Conservation (phyloP, 371 early-diverging fungal species). For the Mucor indicus region DNA sequence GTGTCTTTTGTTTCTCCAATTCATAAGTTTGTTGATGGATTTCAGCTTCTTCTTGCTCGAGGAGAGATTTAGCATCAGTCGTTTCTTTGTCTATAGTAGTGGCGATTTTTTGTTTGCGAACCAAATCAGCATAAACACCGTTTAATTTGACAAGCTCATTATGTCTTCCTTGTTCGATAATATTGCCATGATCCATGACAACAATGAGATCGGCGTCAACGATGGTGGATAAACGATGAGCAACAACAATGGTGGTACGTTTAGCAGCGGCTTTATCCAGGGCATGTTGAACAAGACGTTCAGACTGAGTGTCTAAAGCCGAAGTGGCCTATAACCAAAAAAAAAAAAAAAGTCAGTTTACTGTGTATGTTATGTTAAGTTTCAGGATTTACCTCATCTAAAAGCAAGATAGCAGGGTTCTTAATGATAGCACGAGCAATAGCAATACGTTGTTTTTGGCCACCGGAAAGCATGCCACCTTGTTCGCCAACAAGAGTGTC, state of each 20-base stretch:
- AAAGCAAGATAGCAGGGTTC: slow-evolving; percentile 58
- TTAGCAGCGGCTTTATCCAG: slow-evolving; percentile 65
- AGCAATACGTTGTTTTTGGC: slow-evolving; percentile 65
- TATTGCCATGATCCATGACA: slow-evolving; percentile 63
- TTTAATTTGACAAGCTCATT: slow-evolving; percentile 37
- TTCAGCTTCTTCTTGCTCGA: slow-evolving; percentile 13
- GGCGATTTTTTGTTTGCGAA: slow-evolving; percentile 34
- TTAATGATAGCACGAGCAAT: slow-evolving; percentile 70
- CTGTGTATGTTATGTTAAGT: slow-evolving; percentile 17
- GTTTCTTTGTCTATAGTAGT: not conserved
- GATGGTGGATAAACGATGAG: slow-evolving; percentile 78
- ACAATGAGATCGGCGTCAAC: slow-evolving; percentile 76
- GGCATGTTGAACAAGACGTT: slow-evolving; percentile 74
- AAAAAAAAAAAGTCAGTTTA: slow-evolving; percentile 16
- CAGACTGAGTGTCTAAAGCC: slow-evolving; percentile 76
- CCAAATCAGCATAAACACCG: slow-evolving; percentile 47
- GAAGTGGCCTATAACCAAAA: slow-evolving; percentile 59
- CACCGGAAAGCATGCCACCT: slow-evolving; percentile 71
- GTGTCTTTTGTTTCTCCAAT: slow-evolving; percentile 4
- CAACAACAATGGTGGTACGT: slow-evolving; percentile 86
- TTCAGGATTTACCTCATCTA: slow-evolving; percentile 63
- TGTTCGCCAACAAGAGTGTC: slow-evolving; percentile 59
- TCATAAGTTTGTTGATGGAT: slow-evolving; percentile 11
- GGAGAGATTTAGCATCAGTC: not conserved
- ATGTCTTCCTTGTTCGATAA: slow-evolving; percentile 69